Base-by-base conservation (phyloP, 495 filamentous ascomycete genomes). In the Neurospora sp. region DNA sequence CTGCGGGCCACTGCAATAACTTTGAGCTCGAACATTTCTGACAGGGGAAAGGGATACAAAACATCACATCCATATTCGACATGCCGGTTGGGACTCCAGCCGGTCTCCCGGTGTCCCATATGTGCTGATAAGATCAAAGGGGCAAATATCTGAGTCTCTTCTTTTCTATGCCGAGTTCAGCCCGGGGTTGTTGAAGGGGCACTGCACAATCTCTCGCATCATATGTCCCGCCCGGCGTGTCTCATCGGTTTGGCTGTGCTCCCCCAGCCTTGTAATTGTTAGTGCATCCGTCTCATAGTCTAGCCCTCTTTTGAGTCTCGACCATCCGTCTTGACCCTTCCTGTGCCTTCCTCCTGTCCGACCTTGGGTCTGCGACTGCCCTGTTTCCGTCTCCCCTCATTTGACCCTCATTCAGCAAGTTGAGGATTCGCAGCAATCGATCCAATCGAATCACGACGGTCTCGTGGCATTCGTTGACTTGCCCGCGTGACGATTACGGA, bases 391-490 rank as follows among this genome's bases (percentile, higher is more conserved):
- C 48, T 59, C 48, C 48, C 48, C 48, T 59, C 48, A 59, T 20
- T 59, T 59, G 48, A 59, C 48, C 48, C 54, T 66, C 54, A 35
- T 66, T 66, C 54, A 40, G 69, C 31, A 10, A 39, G 23, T 54
- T 12, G 54, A 35, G 3, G 27, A 35, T 62, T 62, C 14, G 12
- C 54, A 62, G 72, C 76, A 71, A 70, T 74, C 74, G 70, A 70
- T 70, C 71, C 39, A 74, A 70, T 72, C 72, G 71, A 75, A 73
- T 59, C 42, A 73, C 73, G 69, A 70, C 59, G 74, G 74, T 75
- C 78, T 80, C 79, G 79, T 81, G 79, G 77, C 77, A 78, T 66
- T 71, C 75, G 71, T 75, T 73, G 48, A 77, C 76, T 78, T 75
- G 76, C 73, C 79, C 77, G 71, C 69, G 72, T 80, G 78, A 77